phyloP scores from a whole-genome alignment of 2,329 filamentous ascomycete genomes.

The Raffaelea deltoideospora region DNA sequence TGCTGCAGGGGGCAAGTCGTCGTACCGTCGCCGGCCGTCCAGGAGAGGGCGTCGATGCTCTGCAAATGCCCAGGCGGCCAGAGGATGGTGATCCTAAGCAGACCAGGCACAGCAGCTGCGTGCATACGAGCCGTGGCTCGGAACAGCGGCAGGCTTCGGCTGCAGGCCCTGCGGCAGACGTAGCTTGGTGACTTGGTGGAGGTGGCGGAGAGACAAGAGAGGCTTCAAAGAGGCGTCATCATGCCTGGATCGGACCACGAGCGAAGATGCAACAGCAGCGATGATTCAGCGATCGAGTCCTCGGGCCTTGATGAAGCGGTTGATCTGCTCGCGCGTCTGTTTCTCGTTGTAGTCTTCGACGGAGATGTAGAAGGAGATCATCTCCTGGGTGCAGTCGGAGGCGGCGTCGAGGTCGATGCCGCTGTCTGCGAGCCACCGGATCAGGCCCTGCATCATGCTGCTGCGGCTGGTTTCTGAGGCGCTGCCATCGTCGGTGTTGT shows the following conservation, averaged over 20 bases:
- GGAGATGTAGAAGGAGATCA: constrained; percentile 75
- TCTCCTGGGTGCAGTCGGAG: constrained; percentile 80
- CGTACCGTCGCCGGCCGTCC: constrained; percentile 32
- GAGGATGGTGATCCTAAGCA: too few species aligned
- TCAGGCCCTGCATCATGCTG: constrained; percentile 47
- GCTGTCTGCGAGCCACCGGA: constrained; percentile 74
- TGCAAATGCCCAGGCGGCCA: too few species aligned
- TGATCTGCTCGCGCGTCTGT: constrained; percentile 40
- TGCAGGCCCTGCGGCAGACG: too few species aligned
- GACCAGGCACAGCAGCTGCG: too few species aligned
- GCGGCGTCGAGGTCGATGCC: constrained; percentile 71
- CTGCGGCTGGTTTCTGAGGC: constrained; percentile 1
- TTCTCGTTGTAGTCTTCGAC: constrained; percentile 48
- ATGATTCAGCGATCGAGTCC: constrained; percentile 34
- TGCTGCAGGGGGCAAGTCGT: constrained; percentile 35
- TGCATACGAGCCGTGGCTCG: too few species aligned
- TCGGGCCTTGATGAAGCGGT: constrained; percentile 42
- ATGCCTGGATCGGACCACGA: too few species aligned
- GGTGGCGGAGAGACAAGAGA: too few species aligned
- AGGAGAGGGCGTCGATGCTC: too few species aligned
- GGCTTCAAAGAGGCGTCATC: too few species aligned
- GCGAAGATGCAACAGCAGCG: neutral
- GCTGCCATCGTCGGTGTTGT: neutral
- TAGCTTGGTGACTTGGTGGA: too few species aligned
- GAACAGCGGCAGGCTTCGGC: too few species aligned